Base-by-base conservation (phyloP, 2,329 filamentous ascomycete species). In the Exophiala bonariae region DNA sequence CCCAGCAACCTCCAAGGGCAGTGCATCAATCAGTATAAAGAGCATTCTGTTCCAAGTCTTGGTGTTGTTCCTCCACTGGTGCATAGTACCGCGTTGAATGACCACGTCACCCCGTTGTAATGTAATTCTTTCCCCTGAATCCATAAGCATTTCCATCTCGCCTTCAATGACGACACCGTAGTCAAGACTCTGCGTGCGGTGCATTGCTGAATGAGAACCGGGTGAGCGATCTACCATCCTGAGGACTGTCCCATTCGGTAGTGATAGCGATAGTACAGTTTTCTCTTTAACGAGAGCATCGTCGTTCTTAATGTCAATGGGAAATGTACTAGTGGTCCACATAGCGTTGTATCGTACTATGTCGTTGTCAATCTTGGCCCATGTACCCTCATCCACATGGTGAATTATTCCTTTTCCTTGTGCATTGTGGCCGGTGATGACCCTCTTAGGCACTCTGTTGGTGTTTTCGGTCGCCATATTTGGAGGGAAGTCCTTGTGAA, bases 101-200 rank as follows among this genome's bases (percentile, higher is more conserved):
- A 71, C 71, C 13, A 80, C 62, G 56, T 81, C 78, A 2, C 78
- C 78, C 7, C 69, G 63, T 34, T 64, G 62, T 68, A 81, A 62
- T 19, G 65, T 46, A 33, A 66, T 65, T 38, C 60, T 66, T 47
- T 74, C 75, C 1, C 77, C 77, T 13, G 71, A 71, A 47, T 79
- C 78, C 4, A 81, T 61, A 2, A 72, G 46, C 59, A 79, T 65
- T 49, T 77, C 74, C 19, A 81, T 56, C 55, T 71, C 66, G 1
- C 78, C 78, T 51, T 80, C 76, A 4, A 81, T 55, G 2, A 80
- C 69, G 37, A 80, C 66, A 1, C 76, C 78, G 50, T 75, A 80
- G 55, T 81, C 78, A 3, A 81, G 61, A 20, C 68, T 75, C 52
- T 74, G 67, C 1, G 77, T 79, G 14, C 77, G 70, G 52, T 81